These are phyloP conservation scores for Eucalyptus erythrocorys DNA, from an alignment of 345 rosid species.

Conservation along the genomic window DNA sequence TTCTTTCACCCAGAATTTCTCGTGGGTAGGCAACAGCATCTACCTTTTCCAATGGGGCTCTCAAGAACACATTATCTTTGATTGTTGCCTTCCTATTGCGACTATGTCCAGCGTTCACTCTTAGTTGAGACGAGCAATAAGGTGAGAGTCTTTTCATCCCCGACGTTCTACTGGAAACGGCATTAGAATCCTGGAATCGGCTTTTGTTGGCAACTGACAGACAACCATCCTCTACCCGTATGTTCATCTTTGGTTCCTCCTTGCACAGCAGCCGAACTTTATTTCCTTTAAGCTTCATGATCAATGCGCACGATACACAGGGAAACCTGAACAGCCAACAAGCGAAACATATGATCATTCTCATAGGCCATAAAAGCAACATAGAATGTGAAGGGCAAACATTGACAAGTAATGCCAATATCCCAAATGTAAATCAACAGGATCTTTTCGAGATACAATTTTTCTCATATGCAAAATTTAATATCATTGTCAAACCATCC, in stretches of 20 bases:
- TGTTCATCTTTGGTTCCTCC: neutral
- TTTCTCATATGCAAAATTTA: neutral
- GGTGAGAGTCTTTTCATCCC: conserved; percentile 27
- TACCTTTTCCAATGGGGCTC: conserved; percentile 9
- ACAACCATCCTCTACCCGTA: neutral
- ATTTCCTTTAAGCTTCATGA: neutral
- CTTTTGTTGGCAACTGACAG: neutral
- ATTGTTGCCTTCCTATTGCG: conserved; percentile 16
- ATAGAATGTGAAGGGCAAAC: neutral
- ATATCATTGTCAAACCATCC: neutral
- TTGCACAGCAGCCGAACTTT: neutral
- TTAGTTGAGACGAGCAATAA: conserved; percentile 10
- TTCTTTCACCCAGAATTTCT: conserved; percentile 19
- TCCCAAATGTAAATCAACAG: neutral
- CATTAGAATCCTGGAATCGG: conserved; percentile 15
- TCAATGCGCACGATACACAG: neutral
- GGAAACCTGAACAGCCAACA: neutral
- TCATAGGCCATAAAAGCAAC: neutral
- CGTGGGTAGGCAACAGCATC: conserved; percentile 18
- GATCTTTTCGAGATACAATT: neutral
- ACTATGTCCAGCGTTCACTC: conserved; percentile 14
- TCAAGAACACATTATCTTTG: conserved; percentile 3
- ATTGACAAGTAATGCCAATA: neutral
- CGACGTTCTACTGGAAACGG: conserved; percentile 8
- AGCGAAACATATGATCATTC: neutral